Base-by-base conservation (phyloP, 176 grass and related monocot species). In the Carex pumila region DNA sequence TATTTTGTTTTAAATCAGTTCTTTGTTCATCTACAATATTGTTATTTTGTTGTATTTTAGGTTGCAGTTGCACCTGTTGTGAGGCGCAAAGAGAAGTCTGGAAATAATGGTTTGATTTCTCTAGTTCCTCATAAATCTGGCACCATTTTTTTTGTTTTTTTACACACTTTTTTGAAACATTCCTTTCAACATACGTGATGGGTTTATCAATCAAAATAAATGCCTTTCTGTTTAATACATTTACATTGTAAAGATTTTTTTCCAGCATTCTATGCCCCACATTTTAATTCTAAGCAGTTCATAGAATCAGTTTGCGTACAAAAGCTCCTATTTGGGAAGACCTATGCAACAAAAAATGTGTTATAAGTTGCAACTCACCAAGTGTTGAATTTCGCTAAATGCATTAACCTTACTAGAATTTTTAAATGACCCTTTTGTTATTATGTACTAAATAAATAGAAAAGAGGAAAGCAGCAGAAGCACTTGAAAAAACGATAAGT, bases 381-480 rank as follows among this genome's bases (percentile, higher is more conserved):
- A 47, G 45, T 47, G 7, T 47, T 8, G 45, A 47, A 47, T 47
- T 47, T 47, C 1, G 45, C 45, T 47, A 47, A 47, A 47, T 47
- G 45, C 45, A 47, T 7, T 47, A 47, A 47, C 45, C 45, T 47
- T 47, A 47, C 45, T 47, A 47, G 45, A 47, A 2, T 47, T 47
- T 47, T 47, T 47, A 9, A 9, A 47, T 47, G 45, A 47, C 7
- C 45, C 45, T 47, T 47, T 8, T 47, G 45, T 47, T 47, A 47
- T 47, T 47, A 47, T 47, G 45, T 10, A 47, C 7, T 47, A 47
- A 67, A 87, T 78, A 15, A 67, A 14, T 85, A 97, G 94, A 89
- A 53, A 94, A 97, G 83, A 83, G 92, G 22, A 92, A 89, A 34
- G 92, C 92, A 17, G 88, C 83, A 66, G 88, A 88, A 54, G 81